Conservation (phyloP, 176 grass and related monocot genomes). For the Triticum turgidum region DNA sequence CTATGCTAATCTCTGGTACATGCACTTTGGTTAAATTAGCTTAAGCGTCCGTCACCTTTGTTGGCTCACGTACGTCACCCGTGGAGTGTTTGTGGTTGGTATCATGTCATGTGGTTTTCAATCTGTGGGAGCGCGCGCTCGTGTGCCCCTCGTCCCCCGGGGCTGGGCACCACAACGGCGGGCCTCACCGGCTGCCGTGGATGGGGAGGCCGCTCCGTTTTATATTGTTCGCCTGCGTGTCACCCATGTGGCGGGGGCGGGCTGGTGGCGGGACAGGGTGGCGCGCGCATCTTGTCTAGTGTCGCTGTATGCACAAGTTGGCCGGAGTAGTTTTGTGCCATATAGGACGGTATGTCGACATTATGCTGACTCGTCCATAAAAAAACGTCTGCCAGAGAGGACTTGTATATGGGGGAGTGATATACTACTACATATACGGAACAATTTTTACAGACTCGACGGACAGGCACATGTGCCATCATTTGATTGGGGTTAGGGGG, state of each 20-base stretch:
- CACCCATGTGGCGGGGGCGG: background rate
- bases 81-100: conserved; percentile 3
- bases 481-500: too few relatives aligned
- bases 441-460: too few relatives aligned
- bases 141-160: background rate
- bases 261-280: background rate
- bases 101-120: conserved; percentile 10
- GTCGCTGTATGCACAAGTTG: too few relatives aligned
- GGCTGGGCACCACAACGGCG: background rate
- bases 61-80: background rate
- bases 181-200: background rate
- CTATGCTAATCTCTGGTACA: background rate
- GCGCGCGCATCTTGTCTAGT: too few relatives aligned
- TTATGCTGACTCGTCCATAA: background rate
- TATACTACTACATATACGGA: too few relatives aligned
- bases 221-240: background rate
- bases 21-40: background rate
- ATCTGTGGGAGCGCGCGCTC: background rate
- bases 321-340: background rate
- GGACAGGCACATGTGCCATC: too few relatives aligned
- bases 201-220: background rate
- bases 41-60: background rate
- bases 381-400: too few relatives aligned
- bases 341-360: background rate
- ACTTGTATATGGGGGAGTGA: too few relatives aligned